Evolutionary conservation across 192 early-diverging fungal species (phyloP).

Genomic region (Entophlyctis helioformis): DNA sequence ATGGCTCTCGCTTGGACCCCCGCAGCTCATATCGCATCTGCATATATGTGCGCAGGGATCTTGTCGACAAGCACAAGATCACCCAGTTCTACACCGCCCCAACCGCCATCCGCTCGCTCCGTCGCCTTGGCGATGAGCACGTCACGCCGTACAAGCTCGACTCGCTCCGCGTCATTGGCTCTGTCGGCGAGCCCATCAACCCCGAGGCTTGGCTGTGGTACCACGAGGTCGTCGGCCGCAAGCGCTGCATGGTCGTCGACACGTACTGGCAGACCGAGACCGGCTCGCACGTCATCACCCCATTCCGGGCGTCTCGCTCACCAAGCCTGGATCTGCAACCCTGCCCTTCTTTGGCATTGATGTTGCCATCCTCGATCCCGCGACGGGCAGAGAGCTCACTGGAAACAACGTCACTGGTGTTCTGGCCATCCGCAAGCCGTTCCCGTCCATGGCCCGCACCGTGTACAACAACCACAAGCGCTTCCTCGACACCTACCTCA

Average conservation of each 20-base stretch:
- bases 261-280: slow-evolving; percentile 83
- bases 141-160: slow-evolving; percentile 69
- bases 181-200: slow-evolving; percentile 96
- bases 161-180: slow-evolving; percentile 79
- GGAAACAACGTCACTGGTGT: slow-evolving; percentile 88
- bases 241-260: slow-evolving; percentile 86
- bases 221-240: slow-evolving; percentile 76
- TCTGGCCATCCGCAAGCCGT: slow-evolving; percentile 71
- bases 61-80: slow-evolving; percentile 80
- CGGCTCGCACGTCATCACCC: slow-evolving; percentile 88
- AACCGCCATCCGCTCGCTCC: slow-evolving; percentile 92
- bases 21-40: neutral
- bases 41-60: slow-evolving; percentile 46
- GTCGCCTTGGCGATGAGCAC: slow-evolving; percentile 68
- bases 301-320: slow-evolving; percentile 74
- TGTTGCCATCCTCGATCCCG: slow-evolving; percentile 70
- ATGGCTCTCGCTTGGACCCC: slow-evolving; percentile 3
- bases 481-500: slow-evolving; percentile 87
- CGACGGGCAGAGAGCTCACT: slow-evolving; percentile 67
- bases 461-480: slow-evolving; percentile 85
- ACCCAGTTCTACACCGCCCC: slow-evolving; percentile 98
- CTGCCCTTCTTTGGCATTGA: slow-evolving; percentile 96
- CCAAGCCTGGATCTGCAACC: slow-evolving; percentile 92
- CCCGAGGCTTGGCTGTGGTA: slow-evolving; percentile 98
- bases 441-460: slow-evolving; percentile 87